These are phyloP conservation scores for Cryphonectria parasitica DNA, from an alignment of 2,329 filamentous ascomycete genomes.

Conservation along the genomic window DNA sequence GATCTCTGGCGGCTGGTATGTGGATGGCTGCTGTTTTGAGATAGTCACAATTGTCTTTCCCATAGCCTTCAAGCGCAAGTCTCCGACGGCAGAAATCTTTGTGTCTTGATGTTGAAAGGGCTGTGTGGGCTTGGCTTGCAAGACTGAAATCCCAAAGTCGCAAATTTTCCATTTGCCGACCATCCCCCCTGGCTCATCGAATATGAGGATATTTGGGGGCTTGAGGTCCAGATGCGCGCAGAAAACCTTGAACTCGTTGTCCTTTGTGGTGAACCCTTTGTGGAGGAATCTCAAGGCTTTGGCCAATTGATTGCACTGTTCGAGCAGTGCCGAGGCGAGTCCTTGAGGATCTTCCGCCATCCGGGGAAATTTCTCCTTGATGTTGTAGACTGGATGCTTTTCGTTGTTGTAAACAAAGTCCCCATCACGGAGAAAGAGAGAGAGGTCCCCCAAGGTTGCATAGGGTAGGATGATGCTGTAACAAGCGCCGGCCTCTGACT, in stretches of 20 bases:
- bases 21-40: slow-evolving; percentile 9
- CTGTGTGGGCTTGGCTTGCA: slow-evolving; percentile 7
- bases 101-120: not conserved
- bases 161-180: slow-evolving; percentile 27
- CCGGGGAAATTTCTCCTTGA: slow-evolving; percentile 11
- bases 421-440: slow-evolving; percentile 22
- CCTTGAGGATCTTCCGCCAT: not conserved
- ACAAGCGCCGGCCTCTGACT: slow-evolving; percentile 8
- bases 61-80: slow-evolving; percentile 17
- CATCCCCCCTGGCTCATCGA: not conserved
- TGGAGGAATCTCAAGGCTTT: slow-evolving; percentile 27
- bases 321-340: slow-evolving; percentile 15
- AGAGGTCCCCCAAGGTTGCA: slow-evolving; percentile 25
- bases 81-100: slow-evolving; percentile 16
- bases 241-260: slow-evolving; percentile 19
- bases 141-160: slow-evolving; percentile 29
- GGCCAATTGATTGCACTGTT: slow-evolving; percentile 22
- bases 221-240: slow-evolving; percentile 29
- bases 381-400: slow-evolving; percentile 8
- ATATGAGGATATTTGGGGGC: slow-evolving; percentile 27
- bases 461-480: slow-evolving; percentile 24
- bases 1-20: slow-evolving; percentile 26
- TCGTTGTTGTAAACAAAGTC: not conserved
- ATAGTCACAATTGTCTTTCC: slow-evolving; percentile 12
- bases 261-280: slow-evolving; percentile 16